Evolutionary conservation across 192 early-diverging fungal genomes (phyloP).

Genomic region (Backusella mclennaniae): DNA sequence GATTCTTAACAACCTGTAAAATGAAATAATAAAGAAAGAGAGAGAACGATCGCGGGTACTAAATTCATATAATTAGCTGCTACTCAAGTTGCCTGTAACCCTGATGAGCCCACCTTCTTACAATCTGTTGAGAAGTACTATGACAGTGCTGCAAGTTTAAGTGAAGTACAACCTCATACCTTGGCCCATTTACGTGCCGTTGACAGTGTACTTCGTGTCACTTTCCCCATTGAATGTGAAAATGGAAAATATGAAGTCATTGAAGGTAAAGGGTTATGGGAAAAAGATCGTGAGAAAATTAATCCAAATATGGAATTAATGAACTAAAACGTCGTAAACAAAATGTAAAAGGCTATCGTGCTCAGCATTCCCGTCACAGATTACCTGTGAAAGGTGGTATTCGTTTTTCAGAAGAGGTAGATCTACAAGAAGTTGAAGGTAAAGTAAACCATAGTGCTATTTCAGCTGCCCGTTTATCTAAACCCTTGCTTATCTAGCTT

Average conservation of each 20-base stretch:
- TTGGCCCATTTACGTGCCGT: constrained; percentile 69
- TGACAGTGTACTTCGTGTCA: constrained; percentile 72
- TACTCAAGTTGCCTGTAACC: constrained; percentile 56
- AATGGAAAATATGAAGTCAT: constrained; percentile 66
- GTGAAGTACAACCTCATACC: constrained; percentile 54
- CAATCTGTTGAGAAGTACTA: constrained; percentile 68
- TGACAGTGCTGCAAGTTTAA: constrained; percentile 68
- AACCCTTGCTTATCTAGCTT: constrained; percentile 36
- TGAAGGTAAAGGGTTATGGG: constrained; percentile 29
- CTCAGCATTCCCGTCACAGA: constrained; percentile 81
- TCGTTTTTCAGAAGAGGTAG: constrained; percentile 73
- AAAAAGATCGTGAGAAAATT: neutral
- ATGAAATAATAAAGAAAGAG: neutral
- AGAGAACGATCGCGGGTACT: neutral
- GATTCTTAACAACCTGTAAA: neutral
- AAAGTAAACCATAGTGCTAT: neutral
- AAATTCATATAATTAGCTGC: constrained; percentile 29
- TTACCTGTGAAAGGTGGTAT: constrained; percentile 82
- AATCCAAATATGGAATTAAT: neutral
- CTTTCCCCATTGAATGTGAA: constrained; percentile 73
- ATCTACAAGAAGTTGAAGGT: constrained; percentile 75
- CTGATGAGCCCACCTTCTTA: constrained; percentile 69
- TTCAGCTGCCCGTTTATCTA: no score
- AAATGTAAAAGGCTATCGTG: constrained; percentile 58
- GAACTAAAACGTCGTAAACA: neutral